phyloP scores from a whole-genome alignment of 345 rosid genomes.

The Linum trigynum region DNA sequence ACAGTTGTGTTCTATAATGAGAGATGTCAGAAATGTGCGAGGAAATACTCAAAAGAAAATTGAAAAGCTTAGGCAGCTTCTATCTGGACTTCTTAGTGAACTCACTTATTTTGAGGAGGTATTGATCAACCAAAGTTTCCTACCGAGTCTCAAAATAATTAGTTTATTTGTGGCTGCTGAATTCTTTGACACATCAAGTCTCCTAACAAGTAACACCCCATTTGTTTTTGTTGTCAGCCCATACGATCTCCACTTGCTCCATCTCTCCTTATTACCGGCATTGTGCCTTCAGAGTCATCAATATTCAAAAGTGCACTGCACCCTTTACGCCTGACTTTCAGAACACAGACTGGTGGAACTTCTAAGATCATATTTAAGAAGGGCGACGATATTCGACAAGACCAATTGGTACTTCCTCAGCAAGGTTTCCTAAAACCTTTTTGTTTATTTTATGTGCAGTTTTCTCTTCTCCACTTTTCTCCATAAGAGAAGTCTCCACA shows the following conservation, averaged over 20 bases:
- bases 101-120: slow-evolving; percentile 98
- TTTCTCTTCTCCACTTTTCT: background rate
- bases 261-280: slow-evolving; percentile 67
- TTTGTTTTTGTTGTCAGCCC: slow-evolving; percentile 46
- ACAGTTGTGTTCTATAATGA: slow-evolving; percentile 76
- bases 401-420: slow-evolving; percentile 63
- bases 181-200: slow-evolving; percentile 5
- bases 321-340: slow-evolving; percentile 85
- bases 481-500: background rate
- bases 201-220: slow-evolving; percentile 12
- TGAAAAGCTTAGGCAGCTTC: slow-evolving; percentile 96
- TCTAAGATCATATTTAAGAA: slow-evolving; percentile 84
- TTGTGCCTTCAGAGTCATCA: slow-evolving; percentile 87
- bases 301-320: slow-evolving; percentile 85
- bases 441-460: background rate
- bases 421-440: background rate
- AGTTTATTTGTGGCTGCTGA: slow-evolving; percentile 12
- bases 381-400: slow-evolving; percentile 99
- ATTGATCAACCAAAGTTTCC: slow-evolving; percentile 16
- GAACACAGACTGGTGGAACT: slow-evolving; percentile 64
- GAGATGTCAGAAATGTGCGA: slow-evolving; percentile 89
- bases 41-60: slow-evolving; percentile 97
- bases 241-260: slow-evolving; percentile 86
- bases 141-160: slow-evolving; percentile 4
- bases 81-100: slow-evolving; percentile 89